Evolutionary conservation across 257 asterid genomes (phyloP).

Genomic region (Solanum arcanum): DNA sequence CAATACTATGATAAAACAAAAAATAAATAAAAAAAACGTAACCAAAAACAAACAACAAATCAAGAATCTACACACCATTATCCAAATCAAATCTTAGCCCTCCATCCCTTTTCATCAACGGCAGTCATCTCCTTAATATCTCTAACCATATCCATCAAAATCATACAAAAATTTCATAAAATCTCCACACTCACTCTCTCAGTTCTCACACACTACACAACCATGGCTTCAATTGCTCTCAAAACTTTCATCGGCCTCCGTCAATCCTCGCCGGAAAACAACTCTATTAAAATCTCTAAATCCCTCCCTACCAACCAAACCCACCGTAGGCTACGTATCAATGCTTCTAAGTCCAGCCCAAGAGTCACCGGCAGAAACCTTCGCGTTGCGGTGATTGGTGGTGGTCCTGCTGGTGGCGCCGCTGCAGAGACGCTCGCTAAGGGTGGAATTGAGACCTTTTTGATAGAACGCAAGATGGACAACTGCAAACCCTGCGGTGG

Average conservation of each 20-base stretch:
- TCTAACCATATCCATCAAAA: conserved; percentile 59
- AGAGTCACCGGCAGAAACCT: conserved; percentile 79
- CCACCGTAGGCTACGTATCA: conserved; percentile 25
- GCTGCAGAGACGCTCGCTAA: conserved; percentile 85
- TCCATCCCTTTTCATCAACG: conserved; percentile 32
- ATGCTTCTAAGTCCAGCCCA: conserved; percentile 70
- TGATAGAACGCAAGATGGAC: conserved; percentile 77
- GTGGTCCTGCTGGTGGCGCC: conserved; percentile 89
- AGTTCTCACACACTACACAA: not conserved
- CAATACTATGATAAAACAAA: not conserved
- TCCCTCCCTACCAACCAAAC: conserved; percentile 5
- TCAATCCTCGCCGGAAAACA: conserved; percentile 43
- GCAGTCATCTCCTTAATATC: conserved; percentile 22
- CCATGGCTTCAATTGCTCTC: conserved; percentile 68
- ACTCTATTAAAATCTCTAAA: conserved; percentile 12
- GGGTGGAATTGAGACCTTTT: conserved; percentile 76
- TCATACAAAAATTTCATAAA: conserved; percentile 6
- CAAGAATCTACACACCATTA: conserved; percentile 31
- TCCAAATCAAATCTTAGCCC: conserved; percentile 45
- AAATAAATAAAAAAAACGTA: not conserved
- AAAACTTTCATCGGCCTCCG: conserved; percentile 89
- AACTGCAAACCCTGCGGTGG: conserved; percentile 98
- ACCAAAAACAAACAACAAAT: not conserved
- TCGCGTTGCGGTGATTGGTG: conserved; percentile 83
- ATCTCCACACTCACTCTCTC: conserved; percentile 5